Evolutionary conservation across 73 alveolate genomes (phyloP).

Genomic region (Paramecium sexaurelia): DNA sequence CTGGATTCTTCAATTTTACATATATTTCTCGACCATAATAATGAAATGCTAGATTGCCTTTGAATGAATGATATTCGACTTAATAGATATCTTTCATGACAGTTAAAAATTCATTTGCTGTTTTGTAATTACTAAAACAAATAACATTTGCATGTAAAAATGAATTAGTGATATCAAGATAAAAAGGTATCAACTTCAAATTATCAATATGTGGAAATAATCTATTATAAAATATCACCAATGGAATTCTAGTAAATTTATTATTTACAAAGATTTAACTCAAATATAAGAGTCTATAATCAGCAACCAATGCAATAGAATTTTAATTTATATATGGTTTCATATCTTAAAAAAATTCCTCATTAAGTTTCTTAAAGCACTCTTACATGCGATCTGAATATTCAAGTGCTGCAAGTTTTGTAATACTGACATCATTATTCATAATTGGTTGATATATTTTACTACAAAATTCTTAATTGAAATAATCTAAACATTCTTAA

Average conservation of each 20-base stretch:
- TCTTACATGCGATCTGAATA: neutral
- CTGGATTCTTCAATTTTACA: constrained; percentile 40
- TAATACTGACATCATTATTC: constrained; percentile 47
- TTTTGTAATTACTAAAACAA: constrained; percentile 51
- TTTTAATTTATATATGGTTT: neutral
- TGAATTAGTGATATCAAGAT: neutral
- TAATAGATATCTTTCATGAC: constrained; percentile 29
- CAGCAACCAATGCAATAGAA: constrained; percentile 7
- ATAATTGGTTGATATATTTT: neutral
- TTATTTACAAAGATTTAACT: neutral
- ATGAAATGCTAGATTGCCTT: constrained; percentile 28
- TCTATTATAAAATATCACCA: constrained; percentile 41
- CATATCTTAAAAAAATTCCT: neutral
- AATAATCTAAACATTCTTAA: neutral
- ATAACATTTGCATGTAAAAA: neutral
- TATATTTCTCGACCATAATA: constrained; percentile 45
- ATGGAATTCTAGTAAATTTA: neutral
- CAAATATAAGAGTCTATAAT: constrained; percentile 40
- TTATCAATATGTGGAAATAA: constrained; percentile 25
- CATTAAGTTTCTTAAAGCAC: neutral
- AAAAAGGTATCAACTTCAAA: constrained; percentile 40
- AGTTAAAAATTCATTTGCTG: constrained; percentile 6
- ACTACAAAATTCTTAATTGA: constrained; percentile 23
- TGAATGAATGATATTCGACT: constrained; percentile 1
- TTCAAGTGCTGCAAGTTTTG: constrained; percentile 37